A percentile compares a stretch with the other conserved stretches of the same genome.
These are phyloP conservation scores for Maudiozyma pseudohumilis DNA, from an alignment of 805 yeast genomes.

Conservation along the genomic window DNA sequence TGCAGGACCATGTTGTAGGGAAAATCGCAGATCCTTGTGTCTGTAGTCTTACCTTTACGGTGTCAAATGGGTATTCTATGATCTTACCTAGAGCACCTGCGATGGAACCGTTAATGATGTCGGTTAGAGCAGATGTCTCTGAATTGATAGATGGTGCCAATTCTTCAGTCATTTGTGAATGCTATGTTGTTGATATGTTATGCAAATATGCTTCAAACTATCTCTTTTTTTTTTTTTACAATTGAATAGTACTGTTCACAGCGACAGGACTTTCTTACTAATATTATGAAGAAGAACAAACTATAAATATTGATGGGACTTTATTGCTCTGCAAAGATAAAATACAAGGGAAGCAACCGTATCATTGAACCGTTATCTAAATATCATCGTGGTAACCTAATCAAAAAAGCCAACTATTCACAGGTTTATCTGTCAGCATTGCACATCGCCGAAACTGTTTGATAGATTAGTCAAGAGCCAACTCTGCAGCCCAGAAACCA, in stretches of 20 bases:
- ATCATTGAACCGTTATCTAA: not conserved
- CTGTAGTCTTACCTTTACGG: constrained; percentile 79
- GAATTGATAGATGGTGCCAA: constrained; percentile 1
- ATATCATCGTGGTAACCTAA: too few species aligned
- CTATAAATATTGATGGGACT: not conserved
- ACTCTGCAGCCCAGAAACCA: too few species aligned
- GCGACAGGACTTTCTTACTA: not conserved
- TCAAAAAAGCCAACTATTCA: too few species aligned
- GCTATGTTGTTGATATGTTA: not conserved
- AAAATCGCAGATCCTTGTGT: constrained; percentile 55
- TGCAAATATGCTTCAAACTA: not conserved
- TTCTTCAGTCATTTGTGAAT: not conserved
- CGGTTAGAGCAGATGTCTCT: constrained; percentile 22
- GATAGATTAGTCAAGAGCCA: too few species aligned
- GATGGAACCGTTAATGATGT: constrained; percentile 32
- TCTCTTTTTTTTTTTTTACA: too few species aligned
- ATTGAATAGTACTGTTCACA: not conserved
- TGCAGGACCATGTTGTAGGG: constrained; percentile 55
- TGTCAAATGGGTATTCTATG: constrained; percentile 87
- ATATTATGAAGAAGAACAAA: not conserved
- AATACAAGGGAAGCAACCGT: not conserved
- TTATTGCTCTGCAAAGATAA: not conserved
- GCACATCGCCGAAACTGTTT: too few species aligned
- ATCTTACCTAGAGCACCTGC: constrained; percentile 79
- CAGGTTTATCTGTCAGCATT: too few species aligned